A percentile compares a stretch with the other conserved stretches of the same genome.
phyloP scores from a whole-genome alignment of 139 green algal species.

The Tetradesmus lagerheimii region DNA sequence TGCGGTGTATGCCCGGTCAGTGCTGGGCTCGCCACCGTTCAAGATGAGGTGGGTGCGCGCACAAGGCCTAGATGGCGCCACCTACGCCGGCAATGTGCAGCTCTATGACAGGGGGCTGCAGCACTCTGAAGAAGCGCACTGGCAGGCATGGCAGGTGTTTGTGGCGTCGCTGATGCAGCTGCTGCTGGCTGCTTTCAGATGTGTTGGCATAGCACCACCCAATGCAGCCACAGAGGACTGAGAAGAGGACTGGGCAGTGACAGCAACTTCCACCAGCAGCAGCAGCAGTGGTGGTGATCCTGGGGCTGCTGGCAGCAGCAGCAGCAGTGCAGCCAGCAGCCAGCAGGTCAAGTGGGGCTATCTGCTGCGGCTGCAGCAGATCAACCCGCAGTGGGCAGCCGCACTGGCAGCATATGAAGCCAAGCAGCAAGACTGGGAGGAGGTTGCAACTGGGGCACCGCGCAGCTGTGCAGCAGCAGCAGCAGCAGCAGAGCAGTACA shows the following conservation, averaged over 20 bases:
- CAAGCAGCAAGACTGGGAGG: background rate
- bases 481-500: background rate
- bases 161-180: background rate
- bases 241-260: background rate
- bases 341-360: background rate
- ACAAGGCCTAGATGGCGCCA: too few species aligned
- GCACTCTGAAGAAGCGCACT: background rate
- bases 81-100: too few species aligned
- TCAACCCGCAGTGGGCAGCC: background rate
- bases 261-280: background rate
- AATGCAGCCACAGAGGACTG: background rate
- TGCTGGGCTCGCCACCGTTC: background rate
- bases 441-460: background rate
- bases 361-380: background rate
- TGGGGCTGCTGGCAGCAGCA: background rate
- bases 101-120: too few species aligned
- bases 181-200: background rate
- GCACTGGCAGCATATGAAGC: background rate
- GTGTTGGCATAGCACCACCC: background rate
- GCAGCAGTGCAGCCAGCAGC: background rate
- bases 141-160: background rate
- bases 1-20: too few species aligned
- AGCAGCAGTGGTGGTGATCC: background rate
- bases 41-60: background rate
- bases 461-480: background rate